phyloP scores from a whole-genome alignment of 208 protist genomes.

The Crithidia thermophila region DNA sequence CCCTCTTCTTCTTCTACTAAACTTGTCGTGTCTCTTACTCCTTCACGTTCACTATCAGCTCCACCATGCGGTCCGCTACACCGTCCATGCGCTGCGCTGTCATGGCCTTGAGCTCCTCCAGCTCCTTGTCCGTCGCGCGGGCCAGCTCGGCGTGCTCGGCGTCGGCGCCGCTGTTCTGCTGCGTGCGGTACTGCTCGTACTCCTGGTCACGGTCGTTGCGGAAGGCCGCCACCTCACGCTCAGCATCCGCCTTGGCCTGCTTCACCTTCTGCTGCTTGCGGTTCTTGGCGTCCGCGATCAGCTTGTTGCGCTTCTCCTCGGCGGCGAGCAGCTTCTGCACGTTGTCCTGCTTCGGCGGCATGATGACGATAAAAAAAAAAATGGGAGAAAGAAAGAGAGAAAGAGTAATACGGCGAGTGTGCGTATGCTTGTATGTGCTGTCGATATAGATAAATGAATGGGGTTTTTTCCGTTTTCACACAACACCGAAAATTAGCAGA shows the following conservation, averaged over 20 bases:
- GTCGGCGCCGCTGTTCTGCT: constrained; percentile 56
- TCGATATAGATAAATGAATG: constrained; percentile 16
- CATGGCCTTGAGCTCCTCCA: constrained; percentile 64
- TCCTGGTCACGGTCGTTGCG: constrained; percentile 72
- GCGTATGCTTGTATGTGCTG: background rate
- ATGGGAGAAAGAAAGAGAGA: background rate
- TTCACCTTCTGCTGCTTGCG: constrained; percentile 86
- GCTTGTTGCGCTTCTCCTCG: constrained; percentile 83
- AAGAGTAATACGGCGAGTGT: background rate
- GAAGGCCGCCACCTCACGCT: constrained; percentile 80
- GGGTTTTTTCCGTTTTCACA: too few relatives aligned
- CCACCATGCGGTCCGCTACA: constrained; percentile 67
- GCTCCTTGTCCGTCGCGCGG: constrained; percentile 65
- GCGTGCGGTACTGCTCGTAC: constrained; percentile 62
- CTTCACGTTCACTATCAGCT: constrained; percentile 59
- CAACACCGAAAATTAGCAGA: too few relatives aligned
- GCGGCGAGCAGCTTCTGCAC: constrained; percentile 87
- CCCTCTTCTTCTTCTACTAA: background rate
- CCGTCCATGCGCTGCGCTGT: constrained; percentile 64
- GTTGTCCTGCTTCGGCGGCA: constrained; percentile 89
- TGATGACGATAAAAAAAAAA: constrained; percentile 24
- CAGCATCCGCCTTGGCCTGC: constrained; percentile 84
- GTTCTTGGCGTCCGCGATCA: constrained; percentile 80
- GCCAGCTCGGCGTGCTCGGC: constrained; percentile 62
- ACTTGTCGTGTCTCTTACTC: constrained; percentile 19